These are phyloP conservation scores for Fragosphaeria purpurea DNA, from an alignment of 2,329 filamentous ascomycete genomes.

Conservation along the genomic window DNA sequence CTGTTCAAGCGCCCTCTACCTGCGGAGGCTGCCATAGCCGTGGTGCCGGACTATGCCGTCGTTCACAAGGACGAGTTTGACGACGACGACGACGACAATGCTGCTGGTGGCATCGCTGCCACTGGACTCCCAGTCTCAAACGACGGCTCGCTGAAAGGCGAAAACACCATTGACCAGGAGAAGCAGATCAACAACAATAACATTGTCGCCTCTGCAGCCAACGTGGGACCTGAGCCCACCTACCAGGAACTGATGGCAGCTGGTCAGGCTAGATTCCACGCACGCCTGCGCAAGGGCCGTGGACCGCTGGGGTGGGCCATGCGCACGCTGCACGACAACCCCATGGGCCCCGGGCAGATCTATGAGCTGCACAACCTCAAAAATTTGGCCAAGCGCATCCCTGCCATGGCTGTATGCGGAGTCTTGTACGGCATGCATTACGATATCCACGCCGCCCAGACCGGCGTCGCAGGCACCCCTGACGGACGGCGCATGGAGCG, in stretches of 20 bases:
- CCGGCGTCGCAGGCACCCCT: constrained; percentile 59
- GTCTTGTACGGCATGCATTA: constrained; percentile 68
- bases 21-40: constrained; percentile 40
- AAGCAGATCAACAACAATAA: background rate
- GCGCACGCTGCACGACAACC: constrained; percentile 65
- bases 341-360: constrained; percentile 59
- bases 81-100: constrained; percentile 17
- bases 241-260: constrained; percentile 55
- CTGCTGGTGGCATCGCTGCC: constrained; percentile 10
- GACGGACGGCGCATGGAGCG: constrained; percentile 62
- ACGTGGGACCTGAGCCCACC: constrained; percentile 30
- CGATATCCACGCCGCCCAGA: constrained; percentile 70
- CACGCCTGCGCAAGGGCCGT: constrained; percentile 48
- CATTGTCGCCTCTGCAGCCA: constrained; percentile 4
- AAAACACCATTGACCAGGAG: background rate
- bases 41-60: constrained; percentile 67
- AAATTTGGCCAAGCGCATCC: constrained; percentile 53
- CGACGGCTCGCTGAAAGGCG: too few species aligned
- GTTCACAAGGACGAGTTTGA: constrained; percentile 54
- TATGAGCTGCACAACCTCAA: constrained; percentile 66
- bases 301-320: constrained; percentile 77
- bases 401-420: constrained; percentile 54
- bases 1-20: constrained; percentile 51
- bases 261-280: constrained; percentile 48
- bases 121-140: constrained; percentile 1